Evolutionary conservation across 805 yeast species (phyloP), one percentile per base, ranked within the genome.

Genomic region (Cyberlindnera subsufficiens): DNA sequence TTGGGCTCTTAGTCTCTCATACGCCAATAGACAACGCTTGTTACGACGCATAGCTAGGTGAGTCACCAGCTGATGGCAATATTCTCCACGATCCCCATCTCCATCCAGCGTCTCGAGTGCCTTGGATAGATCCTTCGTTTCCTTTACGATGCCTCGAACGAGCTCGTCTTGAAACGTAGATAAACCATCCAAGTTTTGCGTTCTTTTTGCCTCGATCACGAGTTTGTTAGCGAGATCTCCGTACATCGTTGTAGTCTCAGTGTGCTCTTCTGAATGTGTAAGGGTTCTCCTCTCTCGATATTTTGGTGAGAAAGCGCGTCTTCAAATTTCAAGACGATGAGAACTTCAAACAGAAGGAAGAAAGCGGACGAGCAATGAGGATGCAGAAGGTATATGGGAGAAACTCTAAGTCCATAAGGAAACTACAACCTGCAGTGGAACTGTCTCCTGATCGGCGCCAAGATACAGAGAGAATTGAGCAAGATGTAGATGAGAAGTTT

Each of bases 201-300:
- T 68, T 50, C 98, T 69, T 48, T 89, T 84, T 14, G 97, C 93
- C 45, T 93, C 97, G 30, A 79, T 69, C 2, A 86, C 72, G n/a
- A 91, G 75, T 60, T 91, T 91, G 47, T 78, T 77, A 2, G 91
- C 96, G 5, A 77, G 55, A 54, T 90, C 97, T 25, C 97, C 97
- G 55, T 87, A 87, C 99, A 91, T 91, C n/a, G 13, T 27, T 3
- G 11, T 9, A 11, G 27, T 9, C 11, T 22, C 6, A 9, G 27
- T 22, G 7, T 22, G 27, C 11, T 8, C 27, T 22, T 22, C 27
- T 22, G 27, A 22, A 4, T 22, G 27, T 22, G 27, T 22, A 9
- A 3, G 6, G 13, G 27, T 4, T 10, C 11, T 8, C 22, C 22
- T 20, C 27, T 22, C 13, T 9, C 27, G 27, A 22, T 9, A 11